Conservation (phyloP, 2,329 filamentous ascomycete genomes). For the Neofusicoccum cordaticola region DNA sequence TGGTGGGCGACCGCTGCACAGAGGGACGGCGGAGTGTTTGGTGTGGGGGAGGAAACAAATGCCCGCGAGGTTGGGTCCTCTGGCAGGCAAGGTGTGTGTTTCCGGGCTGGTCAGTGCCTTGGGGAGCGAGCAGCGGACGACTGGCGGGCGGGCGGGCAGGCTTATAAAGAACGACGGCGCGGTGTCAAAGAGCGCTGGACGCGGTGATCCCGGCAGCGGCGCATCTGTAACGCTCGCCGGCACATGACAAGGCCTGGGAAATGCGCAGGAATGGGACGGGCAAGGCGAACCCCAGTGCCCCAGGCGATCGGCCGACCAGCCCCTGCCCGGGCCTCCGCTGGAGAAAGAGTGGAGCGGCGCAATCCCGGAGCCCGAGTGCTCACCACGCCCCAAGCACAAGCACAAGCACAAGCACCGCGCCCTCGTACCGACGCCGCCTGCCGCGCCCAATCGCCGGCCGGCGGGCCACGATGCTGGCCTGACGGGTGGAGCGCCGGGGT, state of each 20-base stretch:
- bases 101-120: background rate
- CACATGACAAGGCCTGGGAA: constrained; percentile 5
- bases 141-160: background rate
- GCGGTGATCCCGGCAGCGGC: background rate
- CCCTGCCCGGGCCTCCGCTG: background rate
- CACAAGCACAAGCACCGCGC: too few species aligned
- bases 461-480: background rate
- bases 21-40: background rate
- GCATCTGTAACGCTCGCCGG: constrained; percentile 3
- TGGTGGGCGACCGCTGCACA: background rate
- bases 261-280: background rate
- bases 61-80: background rate
- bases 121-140: background rate
- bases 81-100: background rate
- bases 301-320: constrained; percentile 2
- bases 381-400: too few species aligned
- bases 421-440: background rate
- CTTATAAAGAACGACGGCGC: constrained; percentile 8
- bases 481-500: background rate
- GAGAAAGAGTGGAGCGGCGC: constrained; percentile 10
- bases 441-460: background rate
- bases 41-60: background rate
- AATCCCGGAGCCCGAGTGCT: background rate
- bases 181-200: background rate
- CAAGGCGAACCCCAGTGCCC: constrained; percentile 3